These are phyloP conservation scores for Petunia axillaris DNA, from an alignment of 257 asterid genomes.

Conservation along the genomic window DNA sequence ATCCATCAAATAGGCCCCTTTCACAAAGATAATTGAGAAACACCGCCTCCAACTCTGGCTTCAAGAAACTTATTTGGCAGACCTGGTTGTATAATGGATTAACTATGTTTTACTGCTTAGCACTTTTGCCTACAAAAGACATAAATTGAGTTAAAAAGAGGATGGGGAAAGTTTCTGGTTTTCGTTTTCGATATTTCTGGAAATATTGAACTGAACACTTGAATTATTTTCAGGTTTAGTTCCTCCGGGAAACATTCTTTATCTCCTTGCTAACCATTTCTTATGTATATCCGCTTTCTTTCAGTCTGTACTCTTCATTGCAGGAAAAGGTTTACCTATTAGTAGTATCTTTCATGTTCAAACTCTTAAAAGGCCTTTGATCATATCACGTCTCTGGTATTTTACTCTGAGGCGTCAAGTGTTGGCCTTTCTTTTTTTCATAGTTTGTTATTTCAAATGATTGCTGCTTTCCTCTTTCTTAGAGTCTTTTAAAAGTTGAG, in stretches of 20 bases:
- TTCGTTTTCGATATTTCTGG: neutral
- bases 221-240: constrained; percentile 10
- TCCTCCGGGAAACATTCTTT: neutral
- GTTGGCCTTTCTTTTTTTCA: neutral
- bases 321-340: neutral
- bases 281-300: neutral
- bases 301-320: neutral
- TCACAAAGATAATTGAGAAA: too few species aligned
- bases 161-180: neutral
- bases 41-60: too few species aligned
- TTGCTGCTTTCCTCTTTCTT: neutral
- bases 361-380: neutral
- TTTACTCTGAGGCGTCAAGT: neutral
- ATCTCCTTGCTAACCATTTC: neutral
- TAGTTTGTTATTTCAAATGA: constrained; percentile 9
- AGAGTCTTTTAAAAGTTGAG: neutral
- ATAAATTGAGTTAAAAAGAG: neutral
- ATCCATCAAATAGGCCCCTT: too few species aligned
- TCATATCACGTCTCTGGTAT: neutral
- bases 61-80: neutral
- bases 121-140: neutral
- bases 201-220: neutral
- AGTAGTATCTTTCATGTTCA: constrained; percentile 10
- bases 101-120: neutral
- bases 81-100: constrained; percentile 10